Conservation (phyloP, 2,329 filamentous ascomycete genomes). For the Thelonectria olida region DNA sequence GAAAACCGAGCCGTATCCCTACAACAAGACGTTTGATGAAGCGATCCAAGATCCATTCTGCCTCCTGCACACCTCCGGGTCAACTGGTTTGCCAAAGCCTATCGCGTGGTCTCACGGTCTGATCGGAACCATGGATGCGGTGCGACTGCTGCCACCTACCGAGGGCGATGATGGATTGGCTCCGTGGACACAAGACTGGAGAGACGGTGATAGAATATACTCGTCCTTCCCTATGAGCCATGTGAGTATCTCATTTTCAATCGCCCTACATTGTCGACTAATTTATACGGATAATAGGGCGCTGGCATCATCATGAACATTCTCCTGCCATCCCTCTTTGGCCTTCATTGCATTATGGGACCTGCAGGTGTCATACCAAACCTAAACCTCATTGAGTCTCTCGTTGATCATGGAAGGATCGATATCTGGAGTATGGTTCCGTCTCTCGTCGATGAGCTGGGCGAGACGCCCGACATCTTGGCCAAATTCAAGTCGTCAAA, state of each 20-base stretch:
- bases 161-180: constrained; percentile 41
- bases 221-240: constrained; percentile 50
- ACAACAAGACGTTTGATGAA: not conserved
- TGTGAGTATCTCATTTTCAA: constrained; percentile 31
- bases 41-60: not conserved
- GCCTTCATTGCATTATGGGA: constrained; percentile 48
- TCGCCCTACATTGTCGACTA: not conserved
- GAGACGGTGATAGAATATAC: constrained; percentile 43
- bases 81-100: not conserved
- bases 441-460: constrained; percentile 47
- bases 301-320: constrained; percentile 54
- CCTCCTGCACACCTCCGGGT: not conserved
- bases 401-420: constrained; percentile 46
- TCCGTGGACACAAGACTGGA: constrained; percentile 44
- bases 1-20: constrained; percentile 26
- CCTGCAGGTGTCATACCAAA: constrained; percentile 48
- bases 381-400: constrained; percentile 44
- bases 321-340: constrained; percentile 47
- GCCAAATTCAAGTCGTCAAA: constrained; percentile 44
- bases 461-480: constrained; percentile 42
- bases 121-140: constrained; percentile 38
- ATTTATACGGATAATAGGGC: constrained; percentile 39
- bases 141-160: constrained; percentile 44
- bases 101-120: constrained; percentile 39
- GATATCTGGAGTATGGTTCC: constrained; percentile 51